phyloP scores from a whole-genome alignment of 345 rosid genomes.

The Moringa oleifera region DNA sequence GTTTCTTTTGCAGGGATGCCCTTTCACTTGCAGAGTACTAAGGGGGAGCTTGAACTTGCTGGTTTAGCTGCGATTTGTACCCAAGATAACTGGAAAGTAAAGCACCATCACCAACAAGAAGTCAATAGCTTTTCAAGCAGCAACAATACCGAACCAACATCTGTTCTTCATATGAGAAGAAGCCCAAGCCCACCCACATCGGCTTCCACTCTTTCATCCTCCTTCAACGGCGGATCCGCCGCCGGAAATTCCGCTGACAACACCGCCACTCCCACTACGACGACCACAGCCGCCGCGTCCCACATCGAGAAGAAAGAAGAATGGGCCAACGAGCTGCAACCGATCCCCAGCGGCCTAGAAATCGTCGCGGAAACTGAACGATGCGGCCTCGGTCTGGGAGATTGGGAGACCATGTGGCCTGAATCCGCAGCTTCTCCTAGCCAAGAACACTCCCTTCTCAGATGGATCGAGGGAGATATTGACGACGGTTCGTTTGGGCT shows the following conservation, averaged over 20 bases:
- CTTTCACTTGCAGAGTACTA: constrained; percentile 10
- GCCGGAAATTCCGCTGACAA: constrained; percentile 20
- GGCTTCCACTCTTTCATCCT: constrained; percentile 47
- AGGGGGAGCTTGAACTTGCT: too few species aligned
- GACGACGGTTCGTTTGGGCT: constrained; percentile 42
- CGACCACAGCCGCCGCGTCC: constrained; percentile 10
- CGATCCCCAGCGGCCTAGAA: constrained; percentile 28
- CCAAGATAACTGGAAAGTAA: constrained; percentile 30
- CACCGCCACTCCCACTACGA: constrained; percentile 14
- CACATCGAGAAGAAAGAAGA: constrained; percentile 30
- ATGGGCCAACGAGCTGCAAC: constrained; percentile 41
- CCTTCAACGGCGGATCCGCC: constrained; percentile 20
- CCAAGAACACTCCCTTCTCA: constrained; percentile 41
- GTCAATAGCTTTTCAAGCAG: constrained; percentile 10
- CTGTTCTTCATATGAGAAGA: constrained; percentile 45
- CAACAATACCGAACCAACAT: constrained; percentile 28
- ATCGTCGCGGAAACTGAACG: constrained; percentile 23
- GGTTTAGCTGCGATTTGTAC: constrained; percentile 34
- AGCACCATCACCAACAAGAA: constrained; percentile 13
- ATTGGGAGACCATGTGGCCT: constrained; percentile 48
- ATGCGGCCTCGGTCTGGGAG: constrained; percentile 32
- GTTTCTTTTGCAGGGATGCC: constrained; percentile 25
- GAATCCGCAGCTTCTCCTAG: constrained; percentile 23
- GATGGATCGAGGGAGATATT: constrained; percentile 46
- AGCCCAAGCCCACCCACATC: constrained; percentile 65